These are phyloP conservation scores for Annulohypoxylon moriforme DNA, from an alignment of 495 filamentous ascomycete species.

Conservation along the genomic window DNA sequence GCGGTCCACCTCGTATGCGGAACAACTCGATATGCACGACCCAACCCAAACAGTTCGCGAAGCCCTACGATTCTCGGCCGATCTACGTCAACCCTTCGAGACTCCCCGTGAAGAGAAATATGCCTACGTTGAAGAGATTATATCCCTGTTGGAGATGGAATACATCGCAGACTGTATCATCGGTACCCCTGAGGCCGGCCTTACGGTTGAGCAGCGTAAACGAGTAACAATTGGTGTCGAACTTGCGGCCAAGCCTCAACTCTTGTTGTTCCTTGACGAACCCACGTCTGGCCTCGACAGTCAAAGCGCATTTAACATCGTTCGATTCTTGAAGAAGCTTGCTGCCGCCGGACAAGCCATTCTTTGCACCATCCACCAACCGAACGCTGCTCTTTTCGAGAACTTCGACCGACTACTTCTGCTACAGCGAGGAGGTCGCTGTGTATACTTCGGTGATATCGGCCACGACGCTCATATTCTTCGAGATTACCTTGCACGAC, in stretches of 20 bases:
- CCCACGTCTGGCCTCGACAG: conserved; percentile 90
- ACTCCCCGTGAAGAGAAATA: conserved; percentile 79
- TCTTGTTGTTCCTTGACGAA: conserved; percentile 90
- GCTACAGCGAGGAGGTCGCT: conserved; percentile 74
- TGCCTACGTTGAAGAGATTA: conserved; percentile 84
- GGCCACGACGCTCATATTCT: conserved; percentile 61
- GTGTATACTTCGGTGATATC: conserved; percentile 77
- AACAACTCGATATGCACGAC: conserved; percentile 87
- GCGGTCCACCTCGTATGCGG: conserved; percentile 79
- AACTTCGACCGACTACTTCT: conserved; percentile 78
- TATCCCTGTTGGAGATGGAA: conserved; percentile 83
- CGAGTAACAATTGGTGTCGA: conserved; percentile 92
- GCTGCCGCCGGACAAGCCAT: conserved; percentile 87
- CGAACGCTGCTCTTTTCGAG: conserved; percentile 85
- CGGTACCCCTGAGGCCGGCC: conserved; percentile 77
- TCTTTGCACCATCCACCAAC: conserved; percentile 93
- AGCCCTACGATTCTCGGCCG: conserved; percentile 84
- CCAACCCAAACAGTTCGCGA: conserved; percentile 82
- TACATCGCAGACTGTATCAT: conserved; percentile 87
- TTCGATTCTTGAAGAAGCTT: conserved; percentile 87
- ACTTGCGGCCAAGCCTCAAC: conserved; percentile 83
- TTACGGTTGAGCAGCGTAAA: conserved; percentile 92
- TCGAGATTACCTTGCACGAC: conserved; percentile 59
- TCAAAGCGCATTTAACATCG: conserved; percentile 88
- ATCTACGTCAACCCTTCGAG: conserved; percentile 79